Conservation (phyloP, 768 basidiomycete species). For the Termitomyces sp. region DNA sequence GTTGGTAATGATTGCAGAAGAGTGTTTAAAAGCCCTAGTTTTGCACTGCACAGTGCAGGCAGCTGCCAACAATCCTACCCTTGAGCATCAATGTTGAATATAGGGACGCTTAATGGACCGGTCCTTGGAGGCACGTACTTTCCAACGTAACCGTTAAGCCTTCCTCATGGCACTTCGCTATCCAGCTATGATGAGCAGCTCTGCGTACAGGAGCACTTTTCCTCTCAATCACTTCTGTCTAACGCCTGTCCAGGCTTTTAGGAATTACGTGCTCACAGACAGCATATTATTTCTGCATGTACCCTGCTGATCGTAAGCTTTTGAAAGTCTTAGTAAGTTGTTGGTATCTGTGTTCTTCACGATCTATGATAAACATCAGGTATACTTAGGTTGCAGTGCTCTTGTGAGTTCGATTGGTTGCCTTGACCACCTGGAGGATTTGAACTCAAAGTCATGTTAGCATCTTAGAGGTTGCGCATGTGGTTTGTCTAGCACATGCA, state of each 20-base stretch:
- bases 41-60: no score
- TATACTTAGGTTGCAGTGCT: background rate
- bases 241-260: background rate
- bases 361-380: background rate
- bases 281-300: background rate
- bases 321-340: background rate
- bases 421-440: background rate
- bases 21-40: no score
- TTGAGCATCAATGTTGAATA: background rate
- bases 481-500: background rate
- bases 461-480: background rate
- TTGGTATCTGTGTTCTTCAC: no score
- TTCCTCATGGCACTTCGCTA: background rate
- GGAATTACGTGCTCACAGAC: background rate
- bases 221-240: no score
- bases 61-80: background rate
- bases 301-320: background rate
- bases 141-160: background rate
- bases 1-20: no score
- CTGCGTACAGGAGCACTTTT: background rate
- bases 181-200: background rate
- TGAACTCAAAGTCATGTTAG: background rate
- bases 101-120: background rate
- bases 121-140: background rate
- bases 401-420: background rate